Conservation (phyloP, 352 stramenopile species). For the Phytophthora multivora region DNA sequence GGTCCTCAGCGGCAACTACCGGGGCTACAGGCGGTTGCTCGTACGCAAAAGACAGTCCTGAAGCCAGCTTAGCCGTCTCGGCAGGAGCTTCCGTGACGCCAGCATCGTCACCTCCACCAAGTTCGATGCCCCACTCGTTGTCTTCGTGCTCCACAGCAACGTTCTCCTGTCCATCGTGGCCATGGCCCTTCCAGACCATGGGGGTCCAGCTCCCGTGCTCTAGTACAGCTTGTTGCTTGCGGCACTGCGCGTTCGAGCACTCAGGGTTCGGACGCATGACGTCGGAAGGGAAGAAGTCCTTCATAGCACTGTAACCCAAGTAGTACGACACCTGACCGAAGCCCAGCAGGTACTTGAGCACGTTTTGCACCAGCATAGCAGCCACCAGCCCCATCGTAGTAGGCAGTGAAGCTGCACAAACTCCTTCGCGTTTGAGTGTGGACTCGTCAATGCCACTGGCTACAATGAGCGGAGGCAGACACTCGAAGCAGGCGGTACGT, state of each 20-base stretch:
- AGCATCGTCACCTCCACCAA: conserved; percentile 37
- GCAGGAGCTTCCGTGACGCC: conserved; percentile 1
- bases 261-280: conserved; percentile 86
- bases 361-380: conserved; percentile 87
- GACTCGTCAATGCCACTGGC: conserved; percentile 87
- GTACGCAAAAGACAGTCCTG: conserved; percentile 69
- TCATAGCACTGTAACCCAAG: conserved; percentile 87
- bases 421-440: conserved; percentile 87
- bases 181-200: conserved; percentile 70
- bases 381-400: conserved; percentile 92
- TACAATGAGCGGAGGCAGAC: conserved; percentile 85
- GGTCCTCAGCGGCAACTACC: conserved; percentile 14
- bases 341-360: conserved; percentile 83
- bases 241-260: conserved; percentile 81
- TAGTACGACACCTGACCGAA: conserved; percentile 92
- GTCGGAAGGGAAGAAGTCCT: conserved; percentile 85
- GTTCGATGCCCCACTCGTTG: conserved; percentile 91
- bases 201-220: conserved; percentile 64
- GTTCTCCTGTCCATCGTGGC: conserved; percentile 55
- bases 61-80: conserved; percentile 39
- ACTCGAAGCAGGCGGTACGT: conserved; percentile 90
- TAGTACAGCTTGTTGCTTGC: conserved; percentile 58
- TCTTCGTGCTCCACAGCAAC: conserved; percentile 63
- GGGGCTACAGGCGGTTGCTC: conserved; percentile 32
- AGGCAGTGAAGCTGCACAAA: conserved; percentile 87